Evolutionary conservation across 2,329 filamentous ascomycete species (phyloP).

Genomic region (Aspergillus sp.): DNA sequence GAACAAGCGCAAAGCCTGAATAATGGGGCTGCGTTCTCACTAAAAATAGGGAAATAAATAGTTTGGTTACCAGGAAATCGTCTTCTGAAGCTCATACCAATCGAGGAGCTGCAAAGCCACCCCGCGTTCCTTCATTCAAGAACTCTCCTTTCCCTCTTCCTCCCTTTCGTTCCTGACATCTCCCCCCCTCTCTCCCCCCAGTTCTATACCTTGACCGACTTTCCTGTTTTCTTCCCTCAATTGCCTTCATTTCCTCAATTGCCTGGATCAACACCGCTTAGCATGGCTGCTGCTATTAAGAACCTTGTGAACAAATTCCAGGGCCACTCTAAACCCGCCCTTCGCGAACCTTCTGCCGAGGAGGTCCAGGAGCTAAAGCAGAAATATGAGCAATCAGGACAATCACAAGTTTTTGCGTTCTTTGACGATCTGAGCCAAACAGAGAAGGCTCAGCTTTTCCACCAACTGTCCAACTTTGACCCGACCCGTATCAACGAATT

Average conservation of each 20-base stretch:
- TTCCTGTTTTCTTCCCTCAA: not conserved
- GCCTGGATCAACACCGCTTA: constrained; percentile 7
- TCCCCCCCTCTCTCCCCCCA: constrained; percentile 1
- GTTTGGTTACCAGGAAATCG: constrained; percentile 12
- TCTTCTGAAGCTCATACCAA: constrained; percentile 11
- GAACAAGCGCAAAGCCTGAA: constrained; percentile 9
- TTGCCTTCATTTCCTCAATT: not conserved
- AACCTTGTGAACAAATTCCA: constrained; percentile 55
- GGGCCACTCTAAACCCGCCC: constrained; percentile 42
- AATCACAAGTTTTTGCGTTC: constrained; percentile 84
- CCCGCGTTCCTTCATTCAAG: constrained; percentile 26
- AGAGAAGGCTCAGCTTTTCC: constrained; percentile 78
- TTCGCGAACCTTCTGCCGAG: constrained; percentile 62
- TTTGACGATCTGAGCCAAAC: constrained; percentile 75
- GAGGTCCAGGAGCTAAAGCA: constrained; percentile 70
- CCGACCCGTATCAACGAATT: constrained; percentile 87
- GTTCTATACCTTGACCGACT: not conserved
- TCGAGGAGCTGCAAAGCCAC: constrained; percentile 29
- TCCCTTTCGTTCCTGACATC: constrained; percentile 6
- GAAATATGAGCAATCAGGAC: constrained; percentile 74
- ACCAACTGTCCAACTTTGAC: constrained; percentile 81
- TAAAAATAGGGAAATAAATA: constrained; percentile 22
- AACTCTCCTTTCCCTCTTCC: constrained; percentile 14
- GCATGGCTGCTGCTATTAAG: constrained; percentile 47
- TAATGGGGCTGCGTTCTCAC: constrained; percentile 5